Percentiles rank a stretch among this genome's conserved stretches.
phyloP scores from a whole-genome alignment of 2,329 filamentous ascomycete genomes.

The Pseudophaeomoniella oleicola region DNA sequence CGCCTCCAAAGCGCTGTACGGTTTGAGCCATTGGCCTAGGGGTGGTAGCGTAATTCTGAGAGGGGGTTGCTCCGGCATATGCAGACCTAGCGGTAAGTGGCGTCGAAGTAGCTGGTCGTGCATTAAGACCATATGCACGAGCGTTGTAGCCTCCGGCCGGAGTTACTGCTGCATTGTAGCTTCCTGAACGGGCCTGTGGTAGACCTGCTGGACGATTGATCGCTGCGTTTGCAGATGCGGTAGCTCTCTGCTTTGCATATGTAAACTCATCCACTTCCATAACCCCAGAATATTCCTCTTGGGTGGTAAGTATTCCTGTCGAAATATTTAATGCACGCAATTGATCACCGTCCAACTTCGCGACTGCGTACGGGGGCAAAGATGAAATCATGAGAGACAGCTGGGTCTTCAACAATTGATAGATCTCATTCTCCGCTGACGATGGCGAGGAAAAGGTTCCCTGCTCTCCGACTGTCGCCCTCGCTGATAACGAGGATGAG shows the following conservation, averaged over 20 bases:
- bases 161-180: background rate
- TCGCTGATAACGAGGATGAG: conserved; percentile 25
- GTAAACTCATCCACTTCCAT: conserved; percentile 71
- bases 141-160: conserved; percentile 1
- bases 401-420: conserved; percentile 62
- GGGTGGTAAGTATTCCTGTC: conserved; percentile 59
- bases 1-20: conserved; percentile 18
- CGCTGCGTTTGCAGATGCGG: conserved; percentile 17
- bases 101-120: conserved; percentile 17
- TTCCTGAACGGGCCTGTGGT: conserved; percentile 1
- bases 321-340: conserved; percentile 72
- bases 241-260: conserved; percentile 29
- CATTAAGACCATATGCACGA: conserved; percentile 10
- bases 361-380: conserved; percentile 71
- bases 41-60: conserved; percentile 20
- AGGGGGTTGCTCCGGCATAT: conserved; percentile 15
- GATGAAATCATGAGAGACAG: conserved; percentile 58
- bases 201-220: conserved; percentile 21
- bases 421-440: conserved; percentile 42
- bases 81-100: conserved; percentile 11
- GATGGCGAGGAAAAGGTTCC: conserved; percentile 38
- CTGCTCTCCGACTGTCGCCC: conserved; percentile 28
- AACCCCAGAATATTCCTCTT: conserved; percentile 58
- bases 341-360: conserved; percentile 74
- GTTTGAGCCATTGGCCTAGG: conserved; percentile 18